Percentiles rank a stretch among this genome's conserved stretches.
Conservation (phyloP, 805 yeast genomes). For the Monosporozyma yasuniensis region DNA sequence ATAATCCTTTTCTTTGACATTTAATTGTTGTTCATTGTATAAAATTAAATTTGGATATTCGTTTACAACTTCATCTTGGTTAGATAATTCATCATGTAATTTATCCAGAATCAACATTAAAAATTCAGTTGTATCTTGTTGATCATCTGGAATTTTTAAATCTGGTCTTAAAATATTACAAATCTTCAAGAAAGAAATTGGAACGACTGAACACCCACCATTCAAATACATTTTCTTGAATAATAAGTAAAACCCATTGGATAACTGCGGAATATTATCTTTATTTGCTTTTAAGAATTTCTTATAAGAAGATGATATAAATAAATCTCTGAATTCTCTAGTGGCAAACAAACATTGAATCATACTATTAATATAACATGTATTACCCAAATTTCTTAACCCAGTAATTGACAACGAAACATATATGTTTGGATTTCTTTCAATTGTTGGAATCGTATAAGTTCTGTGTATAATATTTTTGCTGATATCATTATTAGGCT, state of each 20-base stretch:
- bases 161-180: slow-evolving; percentile 52
- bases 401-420: slow-evolving; percentile 49
- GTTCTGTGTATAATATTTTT: neutral
- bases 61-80: slow-evolving; percentile 30
- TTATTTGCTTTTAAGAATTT: slow-evolving; percentile 32
- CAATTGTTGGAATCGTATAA: slow-evolving; percentile 32
- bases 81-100: slow-evolving; percentile 56
- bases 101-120: slow-evolving; percentile 56
- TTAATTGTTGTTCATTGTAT: slow-evolving; percentile 24
- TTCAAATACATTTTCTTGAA: slow-evolving; percentile 49
- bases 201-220: slow-evolving; percentile 56
- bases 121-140: slow-evolving; percentile 77
- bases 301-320: slow-evolving; percentile 38
- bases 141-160: slow-evolving; percentile 60
- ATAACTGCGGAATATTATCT: slow-evolving; percentile 8
- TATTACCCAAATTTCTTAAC: slow-evolving; percentile 56
- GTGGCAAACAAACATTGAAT: slow-evolving; percentile 60
- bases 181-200: slow-evolving; percentile 50
- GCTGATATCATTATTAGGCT: neutral
- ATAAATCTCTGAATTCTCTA: slow-evolving; percentile 39
- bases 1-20: slow-evolving; percentile 40
- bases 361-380: slow-evolving; percentile 71
- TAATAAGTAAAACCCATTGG: slow-evolving; percentile 45
- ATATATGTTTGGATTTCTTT: slow-evolving; percentile 31
- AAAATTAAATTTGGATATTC: slow-evolving; percentile 33